Base-by-base conservation (phyloP, 805 yeast species). In the Ogataea glucozyma region DNA sequence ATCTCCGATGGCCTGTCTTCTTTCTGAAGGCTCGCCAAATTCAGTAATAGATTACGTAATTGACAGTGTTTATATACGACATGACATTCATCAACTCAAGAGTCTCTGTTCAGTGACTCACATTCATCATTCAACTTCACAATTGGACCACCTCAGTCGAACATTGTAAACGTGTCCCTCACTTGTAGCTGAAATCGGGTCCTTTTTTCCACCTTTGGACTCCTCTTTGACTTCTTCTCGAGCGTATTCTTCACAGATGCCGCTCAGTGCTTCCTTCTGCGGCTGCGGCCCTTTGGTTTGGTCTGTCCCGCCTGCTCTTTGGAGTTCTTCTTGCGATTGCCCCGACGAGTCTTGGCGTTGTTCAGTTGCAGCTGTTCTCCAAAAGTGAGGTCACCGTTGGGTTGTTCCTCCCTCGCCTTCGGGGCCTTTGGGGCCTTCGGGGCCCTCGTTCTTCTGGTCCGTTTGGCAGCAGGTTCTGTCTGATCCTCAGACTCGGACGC, bases 361-460 rank as follows among this genome's bases (percentile, higher is more conserved):
- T 35, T 27, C 26, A 29, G 12, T 22, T 31, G 19, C 31, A 41
- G 9, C 24, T 34, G 39, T 13, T 38, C 41, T 7, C 41, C 41
- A 22, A 38, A 38, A 6, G 32, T 30, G 12, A 32, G 37, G 8
- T 36, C 42, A n/a, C n/a, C n/a, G n/a, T n/a, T n/a, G n/a, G n/a
- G n/a, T n/a, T n/a, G 5, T n/a, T n/a, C n/a, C n/a, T n/a, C n/a
- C 12, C 32, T 30, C 13, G 32, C 10, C 7, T 32, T 14, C 17
- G 33, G 13, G 17, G n/a, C 38, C 24, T 16, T 30, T n/a, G 34
- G 16, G 9, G n/a, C 16, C 13, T 19, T 34, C 11, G 34, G 12
- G 14, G 40, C 38, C 13, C 41, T 29, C 6, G 41, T 24, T 16
- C 39, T 34, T 44, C 40, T 44, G 10, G 33, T 5, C 20, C 32